Percentiles rank a stretch among this genome's conserved stretches.
phyloP scores from a whole-genome alignment of 305 asterid genomes.

The Stenogyne calaminthoides region DNA sequence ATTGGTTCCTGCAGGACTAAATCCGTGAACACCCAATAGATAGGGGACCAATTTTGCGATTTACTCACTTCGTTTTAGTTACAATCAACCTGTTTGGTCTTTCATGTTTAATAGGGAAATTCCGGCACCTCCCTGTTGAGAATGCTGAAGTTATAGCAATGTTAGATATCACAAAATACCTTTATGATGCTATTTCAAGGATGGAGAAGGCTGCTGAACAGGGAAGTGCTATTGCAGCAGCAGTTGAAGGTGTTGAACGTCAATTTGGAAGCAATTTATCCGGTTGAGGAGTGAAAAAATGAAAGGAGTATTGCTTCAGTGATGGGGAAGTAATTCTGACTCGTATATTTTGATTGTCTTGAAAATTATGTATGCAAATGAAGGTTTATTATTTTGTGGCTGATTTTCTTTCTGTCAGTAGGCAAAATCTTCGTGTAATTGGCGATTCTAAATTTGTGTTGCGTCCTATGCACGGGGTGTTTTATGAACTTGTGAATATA shows the following conservation, averaged over 20 bases:
- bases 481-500: background rate
- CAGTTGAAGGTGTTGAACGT: slow-evolving; percentile 98
- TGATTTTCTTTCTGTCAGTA: background rate
- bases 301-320: background rate
- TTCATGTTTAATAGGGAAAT: slow-evolving; percentile 63
- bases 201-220: slow-evolving; percentile 99
- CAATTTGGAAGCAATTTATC: slow-evolving; percentile 83
- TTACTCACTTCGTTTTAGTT: background rate
- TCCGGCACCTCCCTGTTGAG: slow-evolving; percentile 98
- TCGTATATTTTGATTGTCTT: background rate
- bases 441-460: background rate
- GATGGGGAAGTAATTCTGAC: slow-evolving; percentile 5
- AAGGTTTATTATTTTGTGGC: background rate
- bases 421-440: slow-evolving; percentile 1
- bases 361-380: background rate
- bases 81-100: background rate
- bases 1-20: too few relatives aligned
- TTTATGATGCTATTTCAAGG: slow-evolving; percentile 95
- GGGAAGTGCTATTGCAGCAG: slow-evolving; percentile 96
- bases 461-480: background rate
- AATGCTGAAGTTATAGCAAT: slow-evolving; percentile 97
- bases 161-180: slow-evolving; percentile 92
- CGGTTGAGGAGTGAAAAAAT: slow-evolving; percentile 41
- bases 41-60: too few relatives aligned
- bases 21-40: too few relatives aligned